phyloP scores from a whole-genome alignment of 2,329 filamentous ascomycete species.

The Fusarium newnesense region DNA sequence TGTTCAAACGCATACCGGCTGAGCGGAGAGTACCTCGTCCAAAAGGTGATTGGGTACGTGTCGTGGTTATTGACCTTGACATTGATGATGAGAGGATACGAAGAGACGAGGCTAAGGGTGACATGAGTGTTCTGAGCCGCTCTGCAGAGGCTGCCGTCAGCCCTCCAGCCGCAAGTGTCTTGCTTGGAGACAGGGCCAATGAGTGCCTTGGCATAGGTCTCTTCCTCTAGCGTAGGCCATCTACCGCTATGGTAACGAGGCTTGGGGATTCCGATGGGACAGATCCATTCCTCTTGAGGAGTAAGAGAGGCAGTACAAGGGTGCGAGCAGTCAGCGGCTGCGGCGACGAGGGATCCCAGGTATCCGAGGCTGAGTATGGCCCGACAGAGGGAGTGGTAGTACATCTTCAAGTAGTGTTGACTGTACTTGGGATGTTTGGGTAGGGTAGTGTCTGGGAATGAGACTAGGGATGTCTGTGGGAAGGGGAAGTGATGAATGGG shows the following conservation, averaged over 20 bases:
- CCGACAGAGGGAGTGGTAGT: neutral
- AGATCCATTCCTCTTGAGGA: neutral
- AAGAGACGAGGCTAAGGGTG: neutral
- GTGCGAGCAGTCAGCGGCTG: neutral
- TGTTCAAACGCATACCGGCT: neutral
- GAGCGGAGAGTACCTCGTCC: neutral
- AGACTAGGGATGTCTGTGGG: too few species aligned
- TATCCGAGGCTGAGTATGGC: neutral
- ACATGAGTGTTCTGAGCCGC: neutral
- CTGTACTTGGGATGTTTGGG: accelerated
- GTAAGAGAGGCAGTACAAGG: too few species aligned
- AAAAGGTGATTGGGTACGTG: neutral
- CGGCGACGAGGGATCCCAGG: neutral
- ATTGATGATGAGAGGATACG: neutral
- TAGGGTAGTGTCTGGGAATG: neutral
- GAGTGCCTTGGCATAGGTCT: neutral
- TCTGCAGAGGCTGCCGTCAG: neutral
- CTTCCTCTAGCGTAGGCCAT: neutral
- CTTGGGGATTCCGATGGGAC: neutral
- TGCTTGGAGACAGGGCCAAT: neutral
- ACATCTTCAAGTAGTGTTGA: neutral
- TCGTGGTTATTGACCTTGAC: neutral
- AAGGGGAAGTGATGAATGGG: neutral
- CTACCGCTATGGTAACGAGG: neutral
- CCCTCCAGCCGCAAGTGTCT: neutral